Percentiles rank a stretch among this genome's conserved stretches.
phyloP scores from a whole-genome alignment of 2,329 filamentous ascomycete species.

The Blastomyces silverae region DNA sequence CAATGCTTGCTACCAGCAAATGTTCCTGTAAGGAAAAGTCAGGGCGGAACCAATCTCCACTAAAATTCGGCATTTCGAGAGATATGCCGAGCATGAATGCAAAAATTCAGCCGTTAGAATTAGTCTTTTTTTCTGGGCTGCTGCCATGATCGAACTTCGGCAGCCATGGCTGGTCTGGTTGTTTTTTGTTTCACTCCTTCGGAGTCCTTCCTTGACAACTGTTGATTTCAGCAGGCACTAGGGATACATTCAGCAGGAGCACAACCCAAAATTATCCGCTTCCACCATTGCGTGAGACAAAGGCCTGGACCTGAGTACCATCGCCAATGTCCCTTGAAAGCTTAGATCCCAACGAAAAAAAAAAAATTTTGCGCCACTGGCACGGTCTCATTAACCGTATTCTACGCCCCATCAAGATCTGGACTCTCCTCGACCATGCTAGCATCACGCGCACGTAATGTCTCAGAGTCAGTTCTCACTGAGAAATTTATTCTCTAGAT shows the following conservation, averaged over 20 bases:
- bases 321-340: background rate
- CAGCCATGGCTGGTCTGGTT: too few relatives aligned
- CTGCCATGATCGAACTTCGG: background rate
- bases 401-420: background rate
- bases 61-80: background rate
- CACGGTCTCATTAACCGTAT: background rate
- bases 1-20: background rate
- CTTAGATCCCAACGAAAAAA: background rate
- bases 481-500: background rate
- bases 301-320: background rate
- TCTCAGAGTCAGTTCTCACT: background rate
- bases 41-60: background rate
- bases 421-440: background rate
- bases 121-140: background rate
- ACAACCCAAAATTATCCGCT: background rate
- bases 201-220: too few relatives aligned
- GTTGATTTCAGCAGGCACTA: background rate
- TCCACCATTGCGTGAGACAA: background rate
- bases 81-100: background rate
- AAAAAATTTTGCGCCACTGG: background rate
- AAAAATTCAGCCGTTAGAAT: background rate
- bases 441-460: background rate
- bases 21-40: background rate
- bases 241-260: background rate
- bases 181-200: too few relatives aligned